phyloP scores from a whole-genome alignment of 2,329 filamentous ascomycete species.

The Sodiomyces alkalinus region DNA sequence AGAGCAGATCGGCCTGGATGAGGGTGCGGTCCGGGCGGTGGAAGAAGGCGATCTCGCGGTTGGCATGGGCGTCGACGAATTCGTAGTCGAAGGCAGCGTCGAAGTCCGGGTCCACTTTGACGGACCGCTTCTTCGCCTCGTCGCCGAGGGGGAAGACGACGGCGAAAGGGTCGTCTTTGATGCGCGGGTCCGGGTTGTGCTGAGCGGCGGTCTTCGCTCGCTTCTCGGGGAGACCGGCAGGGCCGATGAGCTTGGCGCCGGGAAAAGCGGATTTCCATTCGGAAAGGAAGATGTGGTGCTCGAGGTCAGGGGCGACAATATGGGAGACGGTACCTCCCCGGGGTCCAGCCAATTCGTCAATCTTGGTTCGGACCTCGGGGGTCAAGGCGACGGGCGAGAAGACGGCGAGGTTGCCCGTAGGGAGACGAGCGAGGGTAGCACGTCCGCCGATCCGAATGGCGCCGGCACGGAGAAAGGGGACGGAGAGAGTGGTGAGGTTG shows the following conservation, averaged over 20 bases:
- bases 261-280: constrained; percentile 74
- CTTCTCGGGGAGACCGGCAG: constrained; percentile 73
- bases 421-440: constrained; percentile 57
- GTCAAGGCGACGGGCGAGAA: constrained; percentile 88
- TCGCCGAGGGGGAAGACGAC: constrained; percentile 51
- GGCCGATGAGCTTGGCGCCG: constrained; percentile 62
- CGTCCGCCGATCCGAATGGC: constrained; percentile 70
- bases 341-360: constrained; percentile 49
- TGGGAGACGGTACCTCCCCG: constrained; percentile 72
- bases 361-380: constrained; percentile 49
- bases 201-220: constrained; percentile 43
- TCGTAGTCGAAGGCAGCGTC: constrained; percentile 76
- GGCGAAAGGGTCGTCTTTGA: constrained; percentile 36
- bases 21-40: constrained; percentile 67
- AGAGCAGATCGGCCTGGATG: constrained; percentile 80
- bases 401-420: constrained; percentile 64
- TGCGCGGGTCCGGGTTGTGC: constrained; percentile 26
- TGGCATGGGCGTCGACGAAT: constrained; percentile 64
- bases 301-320: constrained; percentile 73
- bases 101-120: constrained; percentile 58
- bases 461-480: constrained; percentile 75
- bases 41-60: constrained; percentile 77
- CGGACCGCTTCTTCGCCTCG: constrained; percentile 28
- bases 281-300: constrained; percentile 90
- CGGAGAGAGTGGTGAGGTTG: constrained; percentile 61